Conservation (phyloP, 495 filamentous ascomycete genomes). For the Geopyxis carbonaria region DNA sequence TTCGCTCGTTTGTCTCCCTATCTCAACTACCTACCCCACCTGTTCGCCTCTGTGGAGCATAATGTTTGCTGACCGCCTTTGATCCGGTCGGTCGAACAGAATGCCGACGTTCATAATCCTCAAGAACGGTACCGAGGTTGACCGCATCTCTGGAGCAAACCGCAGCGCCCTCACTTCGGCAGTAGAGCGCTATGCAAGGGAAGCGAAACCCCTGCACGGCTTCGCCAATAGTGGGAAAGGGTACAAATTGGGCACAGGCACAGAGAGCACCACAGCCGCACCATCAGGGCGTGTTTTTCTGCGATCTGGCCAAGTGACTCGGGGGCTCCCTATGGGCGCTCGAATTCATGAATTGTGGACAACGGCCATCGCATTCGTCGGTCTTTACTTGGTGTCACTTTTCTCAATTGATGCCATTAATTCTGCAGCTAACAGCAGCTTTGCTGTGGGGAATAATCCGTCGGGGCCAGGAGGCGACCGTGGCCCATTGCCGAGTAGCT, state of each 20-base stretch:
- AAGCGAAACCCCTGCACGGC: constrained; percentile 30
- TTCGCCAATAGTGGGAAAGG: constrained; percentile 30
- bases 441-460: not conserved
- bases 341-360: constrained; percentile 32
- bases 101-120: constrained; percentile 80
- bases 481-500: too few relatives aligned
- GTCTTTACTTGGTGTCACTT: constrained; percentile 41
- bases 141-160: constrained; percentile 68
- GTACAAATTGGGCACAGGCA: constrained; percentile 29
- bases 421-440: constrained; percentile 1
- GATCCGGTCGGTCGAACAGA: constrained; percentile 28
- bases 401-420: constrained; percentile 26
- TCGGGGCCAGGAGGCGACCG: not conserved
- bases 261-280: too few relatives aligned
- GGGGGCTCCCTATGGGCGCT: too few relatives aligned
- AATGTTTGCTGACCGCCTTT: too few relatives aligned
- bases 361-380: constrained; percentile 37
- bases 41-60: not conserved
- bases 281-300: too few relatives aligned
- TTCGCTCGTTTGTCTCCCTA: constrained; percentile 28
- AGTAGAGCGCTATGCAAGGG: constrained; percentile 54
- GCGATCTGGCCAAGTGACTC: too few relatives aligned
- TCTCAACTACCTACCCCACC: not conserved
- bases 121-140: constrained; percentile 51
- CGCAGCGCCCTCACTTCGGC: constrained; percentile 51